These are phyloP conservation scores for Penstemon eatonii DNA, from an alignment of 257 asterid genomes.

Conservation along the genomic window DNA sequence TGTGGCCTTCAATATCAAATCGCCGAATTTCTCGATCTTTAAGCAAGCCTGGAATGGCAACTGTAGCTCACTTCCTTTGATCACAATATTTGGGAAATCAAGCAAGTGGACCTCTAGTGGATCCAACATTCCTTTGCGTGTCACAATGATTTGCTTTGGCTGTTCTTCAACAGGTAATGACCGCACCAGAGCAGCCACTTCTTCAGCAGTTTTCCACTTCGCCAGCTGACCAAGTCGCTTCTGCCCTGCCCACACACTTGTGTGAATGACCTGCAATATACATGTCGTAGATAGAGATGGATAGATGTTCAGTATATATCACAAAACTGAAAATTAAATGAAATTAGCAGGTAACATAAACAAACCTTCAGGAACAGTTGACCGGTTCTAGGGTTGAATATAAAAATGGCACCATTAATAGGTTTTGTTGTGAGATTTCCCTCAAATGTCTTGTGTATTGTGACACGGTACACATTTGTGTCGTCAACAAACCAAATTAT, in stretches of 20 bases:
- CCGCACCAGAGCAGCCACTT: constrained; percentile 96
- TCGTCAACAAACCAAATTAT: constrained; percentile 99
- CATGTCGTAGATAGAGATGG: not conserved
- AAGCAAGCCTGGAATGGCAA: constrained; percentile 99
- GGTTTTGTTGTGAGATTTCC: constrained; percentile 98
- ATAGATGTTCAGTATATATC: constrained; percentile 1
- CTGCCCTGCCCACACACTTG: constrained; percentile 99
- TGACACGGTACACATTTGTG: constrained; percentile 96
- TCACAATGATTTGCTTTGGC: constrained; percentile 94
- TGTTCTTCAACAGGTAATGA: constrained; percentile 98
- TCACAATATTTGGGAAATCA: constrained; percentile 95
- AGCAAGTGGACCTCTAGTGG: constrained; percentile 98
- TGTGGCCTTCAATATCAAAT: constrained; percentile 93
- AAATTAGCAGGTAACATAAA: constrained; percentile 9
- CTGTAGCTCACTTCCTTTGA: constrained; percentile 99
- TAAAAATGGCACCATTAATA: constrained; percentile 95
- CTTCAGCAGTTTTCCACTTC: constrained; percentile 99
- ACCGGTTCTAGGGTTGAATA: constrained; percentile 96
- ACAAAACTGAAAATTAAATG: not conserved
- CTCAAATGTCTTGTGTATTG: constrained; percentile 96
- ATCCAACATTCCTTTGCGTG: constrained; percentile 98
- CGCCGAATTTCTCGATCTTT: constrained; percentile 98
- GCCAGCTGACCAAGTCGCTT: constrained; percentile 99
- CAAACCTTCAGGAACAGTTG: constrained; percentile 87
- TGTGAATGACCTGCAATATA: constrained; percentile 81